phyloP scores from a whole-genome alignment of 768 basidiomycete species.

The Mycena leptocephala region DNA sequence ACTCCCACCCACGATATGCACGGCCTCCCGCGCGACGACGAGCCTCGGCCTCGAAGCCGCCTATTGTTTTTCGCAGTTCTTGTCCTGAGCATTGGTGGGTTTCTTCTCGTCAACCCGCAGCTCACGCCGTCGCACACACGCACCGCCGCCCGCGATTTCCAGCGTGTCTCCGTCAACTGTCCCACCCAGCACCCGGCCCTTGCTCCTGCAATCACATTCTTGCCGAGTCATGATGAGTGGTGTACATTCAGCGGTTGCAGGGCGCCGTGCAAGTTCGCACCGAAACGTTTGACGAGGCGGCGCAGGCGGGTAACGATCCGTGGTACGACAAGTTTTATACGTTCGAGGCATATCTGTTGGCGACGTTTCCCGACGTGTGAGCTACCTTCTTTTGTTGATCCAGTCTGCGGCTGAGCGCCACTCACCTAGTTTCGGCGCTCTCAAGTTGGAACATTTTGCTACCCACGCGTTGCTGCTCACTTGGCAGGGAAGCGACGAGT shows the following conservation, averaged over 20 bases:
- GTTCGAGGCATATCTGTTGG: slow-evolving; percentile 56
- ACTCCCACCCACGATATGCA: not conserved
- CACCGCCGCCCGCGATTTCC: not conserved
- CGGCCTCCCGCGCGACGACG: not conserved
- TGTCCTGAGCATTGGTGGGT: not conserved
- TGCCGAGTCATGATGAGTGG: not conserved
- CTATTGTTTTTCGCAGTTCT: not conserved
- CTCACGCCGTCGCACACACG: not conserved
- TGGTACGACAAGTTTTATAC: slow-evolving; percentile 57
- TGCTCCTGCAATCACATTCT: not conserved
- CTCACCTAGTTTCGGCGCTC: not conserved
- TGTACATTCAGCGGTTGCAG: slow-evolving; percentile 39
- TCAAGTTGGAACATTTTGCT: slow-evolving; percentile 58
- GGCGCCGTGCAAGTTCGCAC: slow-evolving; percentile 53
- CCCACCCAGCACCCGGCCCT: not conserved
- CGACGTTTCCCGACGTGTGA: slow-evolving; percentile 68
- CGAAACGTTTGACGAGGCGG: slow-evolving; percentile 63
- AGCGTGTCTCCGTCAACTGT: not conserved
- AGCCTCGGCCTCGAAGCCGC: not conserved
- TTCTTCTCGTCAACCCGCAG: not conserved
- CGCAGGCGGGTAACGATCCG: slow-evolving; percentile 57
- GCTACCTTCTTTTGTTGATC: slow-evolving; percentile 8
- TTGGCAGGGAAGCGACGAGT: slow-evolving; percentile 66
- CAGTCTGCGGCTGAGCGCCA: too few relatives aligned
- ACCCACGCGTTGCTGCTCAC: slow-evolving; percentile 71